Evolutionary conservation across 805 yeast genomes (phyloP).

Genomic region (Metschnikowia drakensbergensis): DNA sequence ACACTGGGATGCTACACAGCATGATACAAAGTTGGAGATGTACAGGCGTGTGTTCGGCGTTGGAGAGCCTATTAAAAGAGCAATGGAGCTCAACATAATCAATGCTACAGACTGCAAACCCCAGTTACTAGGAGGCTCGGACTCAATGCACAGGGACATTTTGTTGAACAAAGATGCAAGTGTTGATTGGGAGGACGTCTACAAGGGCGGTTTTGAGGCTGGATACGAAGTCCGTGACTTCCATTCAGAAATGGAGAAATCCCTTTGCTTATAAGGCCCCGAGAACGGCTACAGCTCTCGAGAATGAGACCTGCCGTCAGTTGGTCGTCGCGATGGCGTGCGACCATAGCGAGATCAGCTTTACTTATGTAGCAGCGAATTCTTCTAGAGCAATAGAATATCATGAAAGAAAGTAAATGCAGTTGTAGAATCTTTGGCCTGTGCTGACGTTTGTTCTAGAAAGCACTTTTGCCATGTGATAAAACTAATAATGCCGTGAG

Average conservation of each 20-base stretch:
- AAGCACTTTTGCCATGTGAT: background rate
- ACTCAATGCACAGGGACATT: constrained; percentile 69
- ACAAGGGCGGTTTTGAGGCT: constrained; percentile 51
- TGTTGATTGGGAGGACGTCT: constrained; percentile 93
- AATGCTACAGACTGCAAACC: constrained; percentile 70
- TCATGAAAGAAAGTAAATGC: background rate
- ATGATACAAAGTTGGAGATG: constrained; percentile 65
- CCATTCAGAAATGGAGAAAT: constrained; percentile 71
- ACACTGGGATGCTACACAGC: constrained; percentile 79
- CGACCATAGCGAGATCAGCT: background rate
- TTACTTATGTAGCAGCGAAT: background rate
- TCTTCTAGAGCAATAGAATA: background rate
- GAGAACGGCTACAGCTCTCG: background rate
- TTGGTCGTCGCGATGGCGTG: background rate
- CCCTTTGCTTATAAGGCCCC: constrained; percentile 44
- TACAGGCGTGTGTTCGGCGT: constrained; percentile 84
- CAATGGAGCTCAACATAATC: constrained; percentile 81
- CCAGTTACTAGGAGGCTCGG: constrained; percentile 51
- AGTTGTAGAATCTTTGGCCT: too few species aligned
- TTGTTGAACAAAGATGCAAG: constrained; percentile 70
- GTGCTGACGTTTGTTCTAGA: background rate
- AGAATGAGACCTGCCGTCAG: background rate
- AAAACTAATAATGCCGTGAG: background rate
- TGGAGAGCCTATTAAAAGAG: constrained; percentile 88
- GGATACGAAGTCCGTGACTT: constrained; percentile 47